Conservation (phyloP, 2,329 filamentous ascomycete genomes). For the Teratosphaeria zuluensis region DNA sequence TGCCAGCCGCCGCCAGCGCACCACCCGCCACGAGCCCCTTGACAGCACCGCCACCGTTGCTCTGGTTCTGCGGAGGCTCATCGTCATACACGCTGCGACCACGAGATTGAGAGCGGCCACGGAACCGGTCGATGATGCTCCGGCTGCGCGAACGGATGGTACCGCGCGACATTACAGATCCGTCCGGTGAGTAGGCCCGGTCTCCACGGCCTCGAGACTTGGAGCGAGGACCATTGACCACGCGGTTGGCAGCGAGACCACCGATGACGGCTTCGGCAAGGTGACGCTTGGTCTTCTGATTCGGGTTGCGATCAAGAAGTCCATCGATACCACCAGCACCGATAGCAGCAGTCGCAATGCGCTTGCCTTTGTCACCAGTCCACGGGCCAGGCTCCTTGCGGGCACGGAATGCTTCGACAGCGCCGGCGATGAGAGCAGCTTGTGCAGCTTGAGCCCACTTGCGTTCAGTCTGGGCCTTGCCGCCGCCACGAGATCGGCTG, state of each 20-base stretch:
- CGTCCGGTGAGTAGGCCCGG: conserved; percentile 30
- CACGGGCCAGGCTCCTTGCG: conserved; percentile 82
- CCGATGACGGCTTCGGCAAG: conserved; percentile 80
- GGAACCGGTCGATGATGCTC: conserved; percentile 39
- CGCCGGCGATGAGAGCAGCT: conserved; percentile 80
- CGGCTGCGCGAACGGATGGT: conserved; percentile 51
- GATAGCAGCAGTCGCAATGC: conserved; percentile 75
- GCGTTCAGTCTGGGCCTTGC: conserved; percentile 52
- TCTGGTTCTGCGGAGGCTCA: conserved; percentile 22
- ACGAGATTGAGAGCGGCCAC: conserved; percentile 44
- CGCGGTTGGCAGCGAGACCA: conserved; percentile 73
- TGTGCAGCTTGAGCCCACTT: conserved; percentile 69
- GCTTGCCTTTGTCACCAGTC: conserved; percentile 85
- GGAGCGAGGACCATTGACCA: conserved; percentile 71
- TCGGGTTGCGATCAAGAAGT: conserved; percentile 56
- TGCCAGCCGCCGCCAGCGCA: conserved; percentile 41
- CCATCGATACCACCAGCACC: conserved; percentile 81
- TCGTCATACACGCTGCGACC: conserved; percentile 23
- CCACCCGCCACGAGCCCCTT: conserved; percentile 40
- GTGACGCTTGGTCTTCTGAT: conserved; percentile 68
- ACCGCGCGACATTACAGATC: conserved; percentile 28
- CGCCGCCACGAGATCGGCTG: conserved; percentile 40
- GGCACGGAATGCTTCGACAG: conserved; percentile 82
- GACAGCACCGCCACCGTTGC: conserved; percentile 38
- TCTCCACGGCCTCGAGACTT: conserved; percentile 44